A percentile compares a stretch with the other conserved stretches of the same genome.
These are phyloP conservation scores for Chloropicon primus DNA, from an alignment of 139 green algal genomes.

Conservation along the genomic window DNA sequence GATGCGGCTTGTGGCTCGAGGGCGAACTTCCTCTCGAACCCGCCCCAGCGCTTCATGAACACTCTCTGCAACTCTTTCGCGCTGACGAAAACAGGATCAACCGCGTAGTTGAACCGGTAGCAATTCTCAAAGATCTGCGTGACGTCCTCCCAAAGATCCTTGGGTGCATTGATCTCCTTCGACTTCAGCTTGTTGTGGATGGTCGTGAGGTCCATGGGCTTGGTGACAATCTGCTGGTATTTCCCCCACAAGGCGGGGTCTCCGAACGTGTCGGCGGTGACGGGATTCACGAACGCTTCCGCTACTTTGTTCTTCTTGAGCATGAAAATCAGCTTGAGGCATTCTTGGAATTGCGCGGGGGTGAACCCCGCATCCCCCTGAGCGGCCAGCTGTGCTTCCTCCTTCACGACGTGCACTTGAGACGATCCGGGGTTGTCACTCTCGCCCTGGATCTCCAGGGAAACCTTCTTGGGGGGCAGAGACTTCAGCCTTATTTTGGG, in stretches of 20 bases:
- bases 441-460: not conserved
- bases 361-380: no score
- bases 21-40: not conserved
- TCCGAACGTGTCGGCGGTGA: not conserved
- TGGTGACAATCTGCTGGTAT: not conserved
- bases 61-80: not conserved
- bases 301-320: not conserved
- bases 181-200: not conserved
- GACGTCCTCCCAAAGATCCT: not conserved
- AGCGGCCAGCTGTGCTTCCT: no score
- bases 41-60: not conserved
- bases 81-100: not conserved
- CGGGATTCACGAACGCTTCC: not conserved
- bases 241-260: not conserved
- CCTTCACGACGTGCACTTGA: no score
- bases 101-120: not conserved
- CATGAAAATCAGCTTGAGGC: not conserved
- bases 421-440: not conserved
- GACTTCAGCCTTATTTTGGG: not conserved
- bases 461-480: not conserved
- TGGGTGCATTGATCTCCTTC: not conserved
- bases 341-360: not conserved
- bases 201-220: not conserved
- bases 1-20: not conserved
- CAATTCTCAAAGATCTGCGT: not conserved